Evolutionary conservation across 2,329 filamentous ascomycete genomes (phyloP), one percentile per base, ranked within the genome.

Genomic region (Colletotrichum coccodes): DNA sequence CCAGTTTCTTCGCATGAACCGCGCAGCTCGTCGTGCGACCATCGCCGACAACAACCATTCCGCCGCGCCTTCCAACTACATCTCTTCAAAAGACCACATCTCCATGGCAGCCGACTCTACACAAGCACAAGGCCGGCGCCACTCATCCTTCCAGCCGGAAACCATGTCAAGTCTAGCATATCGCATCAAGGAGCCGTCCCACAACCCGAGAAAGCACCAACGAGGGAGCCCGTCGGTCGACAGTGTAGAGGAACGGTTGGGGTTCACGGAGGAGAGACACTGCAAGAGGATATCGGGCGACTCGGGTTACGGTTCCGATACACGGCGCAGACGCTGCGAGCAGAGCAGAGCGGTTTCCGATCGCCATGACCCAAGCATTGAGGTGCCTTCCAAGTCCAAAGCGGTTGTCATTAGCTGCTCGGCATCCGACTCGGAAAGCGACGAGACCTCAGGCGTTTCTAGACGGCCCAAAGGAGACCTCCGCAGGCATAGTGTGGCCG

Each of bases 231-330:
- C 60, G 8, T 56, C 61, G 2, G 6, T 60, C 30, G 65, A 54
- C 26, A 32, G 38, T 32, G 6, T 53, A 16, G 54, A 60, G 16
- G 21, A 63, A n/a, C 53, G 8, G 8, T 0, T n/a, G 9, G 53
- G 28, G 18, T 30, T 16, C 30, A 16, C 21, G 4, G 47, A 14
- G 9, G 65, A 42, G 46, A 47, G 32, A 18, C 38, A 59, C 49
- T 23, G 26, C 47, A 53, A 68, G 38, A 62, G 64, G 11, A 42
- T 60, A 18, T 66, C 54, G 16, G 40, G 26, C 28, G 61, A 68
- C 21, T 68, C 65, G 6, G 65, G 65, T 6, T 66, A 68, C 11
- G 62, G 53, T 5, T 60, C 65, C 7, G 61, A 65, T 21, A 44
- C 30, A 9, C 36, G 36, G 26, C 64, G 32, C 21, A 30, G 30